Conservation (phyloP, 2,329 filamentous ascomycete genomes). For the Aureobasidium lini region DNA sequence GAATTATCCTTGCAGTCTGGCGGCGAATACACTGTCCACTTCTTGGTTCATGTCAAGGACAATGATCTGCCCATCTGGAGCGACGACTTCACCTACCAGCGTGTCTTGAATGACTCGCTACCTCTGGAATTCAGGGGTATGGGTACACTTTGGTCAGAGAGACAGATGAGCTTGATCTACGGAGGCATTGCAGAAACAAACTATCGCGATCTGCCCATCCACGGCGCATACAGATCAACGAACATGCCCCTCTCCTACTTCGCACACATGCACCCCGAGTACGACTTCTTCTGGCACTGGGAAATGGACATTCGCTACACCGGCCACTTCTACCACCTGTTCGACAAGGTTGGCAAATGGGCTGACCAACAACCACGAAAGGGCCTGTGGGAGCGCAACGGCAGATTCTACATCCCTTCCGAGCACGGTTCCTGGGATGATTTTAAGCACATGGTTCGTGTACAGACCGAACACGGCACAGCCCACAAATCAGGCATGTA, state of each 20-base stretch:
- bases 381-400: slow-evolving; percentile 69
- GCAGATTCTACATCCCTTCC: slow-evolving; percentile 67
- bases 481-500: slow-evolving; percentile 39
- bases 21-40: slow-evolving; percentile 75
- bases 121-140: slow-evolving; percentile 44
- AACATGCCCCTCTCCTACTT: slow-evolving; percentile 96
- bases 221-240: slow-evolving; percentile 63
- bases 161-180: slow-evolving; percentile 49
- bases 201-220: slow-evolving; percentile 56
- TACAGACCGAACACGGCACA: slow-evolving; percentile 51
- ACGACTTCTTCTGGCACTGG: slow-evolving; percentile 91
- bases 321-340: slow-evolving; percentile 78
- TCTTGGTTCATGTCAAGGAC: slow-evolving; percentile 79
- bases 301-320: slow-evolving; percentile 91
- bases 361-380: slow-evolving; percentile 59
- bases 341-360: slow-evolving; percentile 61
- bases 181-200: slow-evolving; percentile 42
- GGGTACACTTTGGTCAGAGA: slow-evolving; percentile 46
- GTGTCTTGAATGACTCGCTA: slow-evolving; percentile 47
- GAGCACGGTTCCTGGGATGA: slow-evolving; percentile 66
- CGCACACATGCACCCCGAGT: slow-evolving; percentile 78
- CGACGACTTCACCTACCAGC: slow-evolving; percentile 64
- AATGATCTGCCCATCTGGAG: slow-evolving; percentile 73
- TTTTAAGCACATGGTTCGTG: slow-evolving; percentile 58
- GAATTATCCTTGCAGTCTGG: slow-evolving; percentile 72